Evolutionary conservation across 2,329 filamentous ascomycete genomes (phyloP).

Genomic region (Colletotrichum falcatum): DNA sequence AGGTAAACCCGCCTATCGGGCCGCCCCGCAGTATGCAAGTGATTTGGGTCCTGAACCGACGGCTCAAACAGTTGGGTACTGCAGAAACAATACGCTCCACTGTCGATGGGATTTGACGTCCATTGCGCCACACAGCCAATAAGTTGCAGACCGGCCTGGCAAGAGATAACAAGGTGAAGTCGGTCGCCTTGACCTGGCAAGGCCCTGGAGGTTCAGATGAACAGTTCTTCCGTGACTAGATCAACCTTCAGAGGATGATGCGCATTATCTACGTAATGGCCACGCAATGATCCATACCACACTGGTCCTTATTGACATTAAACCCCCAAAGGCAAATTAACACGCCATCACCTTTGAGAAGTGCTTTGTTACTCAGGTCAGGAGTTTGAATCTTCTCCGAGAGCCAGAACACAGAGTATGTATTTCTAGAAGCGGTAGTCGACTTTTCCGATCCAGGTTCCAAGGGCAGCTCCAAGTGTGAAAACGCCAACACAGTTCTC

Average conservation of each 20-base stretch:
- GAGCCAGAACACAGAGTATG: not conserved
- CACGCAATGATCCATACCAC: not conserved
- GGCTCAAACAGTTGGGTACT: slow-evolving; percentile 22
- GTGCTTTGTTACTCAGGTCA: not conserved
- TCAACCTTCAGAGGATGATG: not conserved
- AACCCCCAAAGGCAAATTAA: not conserved
- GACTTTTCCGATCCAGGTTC: not conserved
- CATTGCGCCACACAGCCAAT: slow-evolving; percentile 11
- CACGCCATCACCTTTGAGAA: not conserved
- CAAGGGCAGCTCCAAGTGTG: not conserved
- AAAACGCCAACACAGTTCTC: not conserved
- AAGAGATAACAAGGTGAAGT: not conserved
- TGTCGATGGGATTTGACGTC: slow-evolving; percentile 12
- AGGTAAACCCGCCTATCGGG: slow-evolving; percentile 32
- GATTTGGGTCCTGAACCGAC: slow-evolving; percentile 1
- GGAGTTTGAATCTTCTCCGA: too few relatives aligned
- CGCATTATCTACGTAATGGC: not conserved
- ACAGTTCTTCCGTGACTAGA: not conserved
- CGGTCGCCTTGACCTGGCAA: not conserved
- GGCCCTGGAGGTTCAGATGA: not conserved
- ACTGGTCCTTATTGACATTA: not conserved
- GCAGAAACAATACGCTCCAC: slow-evolving; percentile 5
- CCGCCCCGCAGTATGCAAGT: slow-evolving; percentile 33
- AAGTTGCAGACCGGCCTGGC: not conserved
- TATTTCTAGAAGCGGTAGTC: not conserved